Conservation (phyloP, 768 basidiomycete genomes). For the Gymnopilus dilepis region DNA sequence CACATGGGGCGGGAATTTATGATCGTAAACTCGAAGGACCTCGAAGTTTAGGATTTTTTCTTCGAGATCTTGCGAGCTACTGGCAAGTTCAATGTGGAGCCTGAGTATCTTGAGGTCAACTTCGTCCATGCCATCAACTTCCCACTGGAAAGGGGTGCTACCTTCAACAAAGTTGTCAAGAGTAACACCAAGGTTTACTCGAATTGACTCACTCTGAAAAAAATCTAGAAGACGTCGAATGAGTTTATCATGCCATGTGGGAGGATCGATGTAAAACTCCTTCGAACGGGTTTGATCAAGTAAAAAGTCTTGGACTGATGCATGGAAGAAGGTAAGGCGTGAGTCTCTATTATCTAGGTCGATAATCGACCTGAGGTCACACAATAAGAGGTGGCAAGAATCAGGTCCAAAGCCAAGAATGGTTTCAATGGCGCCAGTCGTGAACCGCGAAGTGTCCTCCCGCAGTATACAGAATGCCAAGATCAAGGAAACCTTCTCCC, state of each 20-base stretch:
- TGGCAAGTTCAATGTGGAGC: not conserved
- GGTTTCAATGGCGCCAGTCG: not conserved
- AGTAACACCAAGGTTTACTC: too few species aligned
- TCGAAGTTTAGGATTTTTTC: not conserved
- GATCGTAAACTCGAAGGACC: not conserved
- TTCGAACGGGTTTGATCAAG: not conserved
- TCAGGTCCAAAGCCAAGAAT: not conserved
- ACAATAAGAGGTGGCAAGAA: not conserved
- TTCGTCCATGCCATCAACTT: too few species aligned
- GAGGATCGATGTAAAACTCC: not conserved
- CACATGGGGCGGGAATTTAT: not conserved
- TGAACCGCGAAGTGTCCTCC: not conserved
- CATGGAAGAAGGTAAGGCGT: not conserved
- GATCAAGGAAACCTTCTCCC: not conserved
- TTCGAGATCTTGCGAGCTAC: not conserved
- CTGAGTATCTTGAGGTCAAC: not conserved
- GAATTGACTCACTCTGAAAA: not conserved
- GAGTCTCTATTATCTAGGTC: not conserved
- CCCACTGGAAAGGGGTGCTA: too few species aligned
- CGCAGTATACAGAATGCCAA: not conserved
- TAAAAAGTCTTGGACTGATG: slow-evolving; percentile 9
- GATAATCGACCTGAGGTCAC: slow-evolving; percentile 1
- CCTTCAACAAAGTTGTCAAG: too few species aligned
- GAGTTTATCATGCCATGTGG: not conserved
- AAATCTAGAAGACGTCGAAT: not conserved